phyloP scores from a whole-genome alignment of 306 rosid species.

The Sicyos edulis region DNA sequence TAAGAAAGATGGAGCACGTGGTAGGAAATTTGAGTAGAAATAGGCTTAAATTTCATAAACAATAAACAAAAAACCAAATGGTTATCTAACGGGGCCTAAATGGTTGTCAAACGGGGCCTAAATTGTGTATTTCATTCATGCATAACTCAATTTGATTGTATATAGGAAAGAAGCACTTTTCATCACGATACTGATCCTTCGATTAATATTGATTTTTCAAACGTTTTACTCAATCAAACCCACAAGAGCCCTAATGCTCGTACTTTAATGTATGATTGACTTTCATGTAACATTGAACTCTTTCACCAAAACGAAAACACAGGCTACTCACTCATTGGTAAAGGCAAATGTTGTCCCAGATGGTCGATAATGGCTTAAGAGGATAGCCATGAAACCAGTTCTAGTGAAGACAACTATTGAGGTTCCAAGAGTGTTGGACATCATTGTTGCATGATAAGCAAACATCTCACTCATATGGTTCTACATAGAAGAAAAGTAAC shows the following conservation, averaged over 20 bases:
- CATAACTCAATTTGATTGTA: neutral
- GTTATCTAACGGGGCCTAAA: too few species aligned
- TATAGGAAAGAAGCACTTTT: neutral
- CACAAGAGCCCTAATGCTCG: neutral
- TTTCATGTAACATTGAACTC: neutral
- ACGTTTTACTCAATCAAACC: neutral
- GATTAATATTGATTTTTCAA: too few species aligned
- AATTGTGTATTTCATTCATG: neutral
- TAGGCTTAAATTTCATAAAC: too few species aligned
- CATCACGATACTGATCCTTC: neutral
- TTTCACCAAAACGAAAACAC: neutral
- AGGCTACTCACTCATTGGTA: slow-evolving; percentile 76
- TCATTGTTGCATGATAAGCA: slow-evolving; percentile 97
- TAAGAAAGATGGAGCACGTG: too few species aligned
- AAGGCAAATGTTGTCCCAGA: slow-evolving; percentile 86
- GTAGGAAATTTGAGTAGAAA: too few species aligned
- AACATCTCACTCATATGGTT: slow-evolving; percentile 99
- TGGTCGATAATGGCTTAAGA: slow-evolving; percentile 88
- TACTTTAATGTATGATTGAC: neutral
- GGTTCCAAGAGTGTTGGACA: slow-evolving; percentile 97
- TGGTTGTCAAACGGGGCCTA: too few species aligned
- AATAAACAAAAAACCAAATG: too few species aligned
- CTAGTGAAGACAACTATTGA: slow-evolving; percentile 88
- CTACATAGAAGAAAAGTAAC: slow-evolving; percentile 34
- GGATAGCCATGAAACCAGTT: slow-evolving; percentile 88